phyloP scores from a whole-genome alignment of 2,329 filamentous ascomycete genomes.

The Stachybotrys echinatus region DNA sequence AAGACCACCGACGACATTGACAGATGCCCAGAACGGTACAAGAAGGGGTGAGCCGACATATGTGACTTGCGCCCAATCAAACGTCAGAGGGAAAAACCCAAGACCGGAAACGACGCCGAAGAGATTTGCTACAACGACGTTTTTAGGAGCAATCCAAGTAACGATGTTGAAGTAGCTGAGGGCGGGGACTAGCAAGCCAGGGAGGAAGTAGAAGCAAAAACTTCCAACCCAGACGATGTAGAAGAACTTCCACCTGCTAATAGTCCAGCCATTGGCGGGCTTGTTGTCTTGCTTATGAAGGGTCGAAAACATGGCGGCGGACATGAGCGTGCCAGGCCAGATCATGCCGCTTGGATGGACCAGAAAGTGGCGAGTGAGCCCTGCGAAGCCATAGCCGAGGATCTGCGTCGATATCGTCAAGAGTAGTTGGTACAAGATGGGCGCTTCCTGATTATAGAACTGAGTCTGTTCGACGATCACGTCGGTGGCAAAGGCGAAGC shows the following conservation, averaged over 20 bases:
- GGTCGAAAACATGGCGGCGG: slow-evolving; percentile 82
- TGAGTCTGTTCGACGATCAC: slow-evolving; percentile 86
- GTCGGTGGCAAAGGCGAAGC: slow-evolving; percentile 84
- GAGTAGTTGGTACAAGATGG: slow-evolving; percentile 72
- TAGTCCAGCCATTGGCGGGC: slow-evolving; percentile 74
- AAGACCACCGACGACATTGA: slow-evolving; percentile 77
- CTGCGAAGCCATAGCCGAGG: slow-evolving; percentile 80
- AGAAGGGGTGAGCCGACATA: slow-evolving; percentile 81
- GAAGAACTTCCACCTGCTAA: slow-evolving; percentile 82
- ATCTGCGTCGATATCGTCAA: slow-evolving; percentile 84
- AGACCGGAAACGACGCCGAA: slow-evolving; percentile 83
- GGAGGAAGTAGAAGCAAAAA: slow-evolving; percentile 80
- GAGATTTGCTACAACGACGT: slow-evolving; percentile 78
- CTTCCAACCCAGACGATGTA: slow-evolving; percentile 64
- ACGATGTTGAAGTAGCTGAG: slow-evolving; percentile 86
- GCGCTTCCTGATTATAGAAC: slow-evolving; percentile 79
- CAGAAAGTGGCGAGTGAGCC: slow-evolving; percentile 72
- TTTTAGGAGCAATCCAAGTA: slow-evolving; percentile 84
- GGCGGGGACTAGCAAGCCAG: slow-evolving; percentile 75
- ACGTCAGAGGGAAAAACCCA: slow-evolving; percentile 78
- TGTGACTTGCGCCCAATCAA: slow-evolving; percentile 88
- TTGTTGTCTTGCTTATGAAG: slow-evolving; percentile 82
- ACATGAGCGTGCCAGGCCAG: slow-evolving; percentile 85
- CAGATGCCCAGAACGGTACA: slow-evolving; percentile 80
- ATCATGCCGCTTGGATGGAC: slow-evolving; percentile 87